Percentiles rank a stretch among this genome's conserved stretches.
phyloP scores from a whole-genome alignment of 208 protist genomes.

The Crithidia brevicula region DNA sequence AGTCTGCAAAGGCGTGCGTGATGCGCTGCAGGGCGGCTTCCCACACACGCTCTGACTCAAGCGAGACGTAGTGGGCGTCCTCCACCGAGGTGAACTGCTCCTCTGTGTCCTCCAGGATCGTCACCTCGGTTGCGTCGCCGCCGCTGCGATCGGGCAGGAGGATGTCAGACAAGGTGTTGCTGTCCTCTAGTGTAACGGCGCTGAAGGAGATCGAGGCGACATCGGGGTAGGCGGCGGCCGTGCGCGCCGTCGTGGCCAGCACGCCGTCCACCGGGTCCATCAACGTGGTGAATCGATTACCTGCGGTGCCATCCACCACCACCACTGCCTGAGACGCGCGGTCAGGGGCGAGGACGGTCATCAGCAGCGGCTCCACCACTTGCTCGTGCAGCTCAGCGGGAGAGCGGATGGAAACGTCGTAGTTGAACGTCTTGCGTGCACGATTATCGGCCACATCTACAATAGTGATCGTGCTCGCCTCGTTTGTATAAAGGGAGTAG shows the following conservation, averaged over 20 bases:
- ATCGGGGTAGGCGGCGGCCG: slow-evolving; percentile 14
- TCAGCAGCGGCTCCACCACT: slow-evolving; percentile 50
- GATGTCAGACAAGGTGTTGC: slow-evolving; percentile 61
- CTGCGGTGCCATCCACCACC: slow-evolving; percentile 57
- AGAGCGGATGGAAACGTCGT: slow-evolving; percentile 41
- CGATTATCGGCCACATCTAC: slow-evolving; percentile 73
- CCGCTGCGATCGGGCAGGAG: slow-evolving; percentile 4
- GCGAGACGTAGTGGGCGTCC: slow-evolving; percentile 49
- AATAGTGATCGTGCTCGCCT: slow-evolving; percentile 41
- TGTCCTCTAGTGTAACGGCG: slow-evolving; percentile 56
- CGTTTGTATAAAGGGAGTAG: slow-evolving; percentile 50
- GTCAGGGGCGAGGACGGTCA: slow-evolving; percentile 36
- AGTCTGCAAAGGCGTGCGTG: slow-evolving; percentile 14
- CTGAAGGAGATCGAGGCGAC: slow-evolving; percentile 55
- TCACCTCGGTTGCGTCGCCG: slow-evolving; percentile 33
- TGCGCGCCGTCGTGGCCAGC: slow-evolving; percentile 30
- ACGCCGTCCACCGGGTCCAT: slow-evolving; percentile 54
- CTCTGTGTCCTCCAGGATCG: slow-evolving; percentile 62
- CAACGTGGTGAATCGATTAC: slow-evolving; percentile 38
- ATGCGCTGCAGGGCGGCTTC: slow-evolving; percentile 27
- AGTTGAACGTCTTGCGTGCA: slow-evolving; percentile 60
- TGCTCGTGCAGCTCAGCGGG: slow-evolving; percentile 32
- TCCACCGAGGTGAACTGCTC: slow-evolving; percentile 77
- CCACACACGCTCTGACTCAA: slow-evolving; percentile 30
- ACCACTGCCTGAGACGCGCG: slow-evolving; percentile 50